phyloP scores from a whole-genome alignment of 768 basidiomycete species.

The Xerocomellus chrysenteron region DNA sequence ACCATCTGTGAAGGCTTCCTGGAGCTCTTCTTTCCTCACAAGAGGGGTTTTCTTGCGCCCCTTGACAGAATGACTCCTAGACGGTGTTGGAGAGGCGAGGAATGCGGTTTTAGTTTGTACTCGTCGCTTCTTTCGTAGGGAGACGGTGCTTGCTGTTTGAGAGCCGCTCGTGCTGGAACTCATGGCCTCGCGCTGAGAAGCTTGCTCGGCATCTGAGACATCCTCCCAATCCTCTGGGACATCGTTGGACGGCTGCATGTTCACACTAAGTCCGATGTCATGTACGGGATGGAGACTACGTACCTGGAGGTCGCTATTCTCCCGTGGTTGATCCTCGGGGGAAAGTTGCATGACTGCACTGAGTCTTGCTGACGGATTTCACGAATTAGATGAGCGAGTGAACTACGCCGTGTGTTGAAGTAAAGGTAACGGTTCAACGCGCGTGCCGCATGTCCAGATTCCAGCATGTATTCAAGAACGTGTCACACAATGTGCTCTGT shows the following conservation, averaged over 20 bases:
- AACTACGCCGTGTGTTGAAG: not conserved
- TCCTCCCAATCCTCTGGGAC: slow-evolving; percentile 38
- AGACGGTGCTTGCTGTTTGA: slow-evolving; percentile 17
- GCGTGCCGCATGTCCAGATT: not conserved
- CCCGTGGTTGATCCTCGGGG: not conserved
- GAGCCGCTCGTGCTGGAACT: slow-evolving; percentile 6
- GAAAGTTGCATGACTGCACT: slow-evolving; percentile 14
- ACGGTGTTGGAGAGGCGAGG: slow-evolving; percentile 19
- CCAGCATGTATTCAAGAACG: not conserved
- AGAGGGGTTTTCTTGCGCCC: slow-evolving; percentile 29
- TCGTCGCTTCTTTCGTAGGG: slow-evolving; percentile 31
- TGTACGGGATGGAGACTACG: not conserved
- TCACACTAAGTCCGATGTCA: not conserved
- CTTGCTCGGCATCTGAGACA: slow-evolving; percentile 19
- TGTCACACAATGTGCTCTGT: not conserved
- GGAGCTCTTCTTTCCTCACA: slow-evolving; percentile 29
- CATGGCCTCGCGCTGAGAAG: slow-evolving; percentile 6
- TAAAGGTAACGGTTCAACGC: not conserved
- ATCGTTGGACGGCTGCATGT: not conserved
- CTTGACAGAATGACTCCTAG: slow-evolving; percentile 17
- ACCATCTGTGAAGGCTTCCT: slow-evolving; percentile 21
- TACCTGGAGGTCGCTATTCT: slow-evolving; percentile 9
- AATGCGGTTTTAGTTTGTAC: slow-evolving; percentile 19
- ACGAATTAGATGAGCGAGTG: not conserved
- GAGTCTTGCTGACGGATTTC: not conserved